A percentile compares a stretch with the other conserved stretches of the same genome.
phyloP scores from a whole-genome alignment of 2,329 filamentous ascomycete species.

The Aspergillus fumigatus region DNA sequence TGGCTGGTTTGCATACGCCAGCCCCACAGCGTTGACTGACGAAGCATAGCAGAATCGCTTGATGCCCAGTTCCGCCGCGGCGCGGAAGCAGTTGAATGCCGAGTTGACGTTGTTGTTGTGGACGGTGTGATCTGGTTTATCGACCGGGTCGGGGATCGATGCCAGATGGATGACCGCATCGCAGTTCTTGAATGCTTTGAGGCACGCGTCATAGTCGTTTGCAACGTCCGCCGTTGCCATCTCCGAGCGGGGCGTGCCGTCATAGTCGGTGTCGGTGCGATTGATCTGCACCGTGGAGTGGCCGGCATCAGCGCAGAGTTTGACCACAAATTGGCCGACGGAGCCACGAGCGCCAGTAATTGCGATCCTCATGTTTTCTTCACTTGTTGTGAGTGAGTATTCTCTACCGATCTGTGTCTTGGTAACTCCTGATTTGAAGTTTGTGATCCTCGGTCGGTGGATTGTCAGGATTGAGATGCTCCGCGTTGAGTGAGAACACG shows the following conservation, averaged over 20 bases:
- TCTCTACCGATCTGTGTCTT: neutral
- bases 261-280: constrained; percentile 24
- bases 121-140: constrained; percentile 27
- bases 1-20: constrained; percentile 36
- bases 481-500: no score
- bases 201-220: constrained; percentile 28
- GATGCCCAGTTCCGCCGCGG: constrained; percentile 33
- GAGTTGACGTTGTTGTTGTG: constrained; percentile 37
- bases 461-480: no score
- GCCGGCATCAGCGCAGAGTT: constrained; percentile 27
- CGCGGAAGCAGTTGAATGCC: constrained; percentile 39
- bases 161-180: constrained; percentile 39
- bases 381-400: neutral
- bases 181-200: constrained; percentile 31
- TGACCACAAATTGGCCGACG: constrained; percentile 27
- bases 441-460: no score
- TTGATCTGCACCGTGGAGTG: constrained; percentile 34
- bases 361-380: constrained; percentile 35
- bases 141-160: constrained; percentile 33
- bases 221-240: constrained; percentile 32
- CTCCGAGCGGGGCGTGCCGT: constrained; percentile 29
- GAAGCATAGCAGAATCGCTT: constrained; percentile 34
- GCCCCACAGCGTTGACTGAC: constrained; percentile 36
- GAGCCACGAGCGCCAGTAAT: constrained; percentile 37
- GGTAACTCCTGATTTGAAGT: no score